Conservation (phyloP, 805 yeast species). For the Candida cerambycidarum region DNA sequence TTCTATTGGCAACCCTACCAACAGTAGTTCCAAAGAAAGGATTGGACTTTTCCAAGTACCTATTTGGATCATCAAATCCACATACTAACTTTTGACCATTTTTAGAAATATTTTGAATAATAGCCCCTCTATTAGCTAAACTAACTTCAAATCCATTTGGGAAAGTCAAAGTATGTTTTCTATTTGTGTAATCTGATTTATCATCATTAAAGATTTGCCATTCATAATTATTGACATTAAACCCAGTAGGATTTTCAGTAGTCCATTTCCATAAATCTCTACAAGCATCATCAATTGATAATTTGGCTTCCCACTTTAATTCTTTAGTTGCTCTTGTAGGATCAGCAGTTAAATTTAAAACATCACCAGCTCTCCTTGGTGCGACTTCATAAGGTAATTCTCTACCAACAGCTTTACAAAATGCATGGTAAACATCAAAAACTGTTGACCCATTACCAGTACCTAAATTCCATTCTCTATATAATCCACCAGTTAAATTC, state of each 20-base stretch:
- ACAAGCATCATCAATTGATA: slow-evolving; percentile 62
- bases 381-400: slow-evolving; percentile 64
- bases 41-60: slow-evolving; percentile 33
- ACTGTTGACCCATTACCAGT: slow-evolving; percentile 82
- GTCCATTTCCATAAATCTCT: slow-evolving; percentile 79
- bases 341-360: slow-evolving; percentile 69
- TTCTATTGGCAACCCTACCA: slow-evolving; percentile 66
- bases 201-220: slow-evolving; percentile 30
- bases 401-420: slow-evolving; percentile 62
- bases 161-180: slow-evolving; percentile 38
- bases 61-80: slow-evolving; percentile 36
- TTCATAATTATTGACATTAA: slow-evolving; percentile 29
- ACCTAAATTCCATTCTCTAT: slow-evolving; percentile 81
- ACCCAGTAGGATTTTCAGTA: slow-evolving; percentile 64
- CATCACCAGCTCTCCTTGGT: slow-evolving; percentile 75
- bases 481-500: slow-evolving; percentile 44
- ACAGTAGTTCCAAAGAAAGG: slow-evolving; percentile 64
- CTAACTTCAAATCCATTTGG: slow-evolving; percentile 33
- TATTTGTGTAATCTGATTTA: slow-evolving; percentile 23
- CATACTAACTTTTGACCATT: slow-evolving; percentile 40
- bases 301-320: slow-evolving; percentile 61
- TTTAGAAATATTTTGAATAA: slow-evolving; percentile 42
- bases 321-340: slow-evolving; percentile 66
- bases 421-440: slow-evolving; percentile 64
- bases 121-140: slow-evolving; percentile 52